A percentile compares a stretch with the other conserved stretches of the same genome.
Evolutionary conservation across 2,329 filamentous ascomycete species (phyloP).

Genomic region (Purpureocillium takamizusanense): DNA sequence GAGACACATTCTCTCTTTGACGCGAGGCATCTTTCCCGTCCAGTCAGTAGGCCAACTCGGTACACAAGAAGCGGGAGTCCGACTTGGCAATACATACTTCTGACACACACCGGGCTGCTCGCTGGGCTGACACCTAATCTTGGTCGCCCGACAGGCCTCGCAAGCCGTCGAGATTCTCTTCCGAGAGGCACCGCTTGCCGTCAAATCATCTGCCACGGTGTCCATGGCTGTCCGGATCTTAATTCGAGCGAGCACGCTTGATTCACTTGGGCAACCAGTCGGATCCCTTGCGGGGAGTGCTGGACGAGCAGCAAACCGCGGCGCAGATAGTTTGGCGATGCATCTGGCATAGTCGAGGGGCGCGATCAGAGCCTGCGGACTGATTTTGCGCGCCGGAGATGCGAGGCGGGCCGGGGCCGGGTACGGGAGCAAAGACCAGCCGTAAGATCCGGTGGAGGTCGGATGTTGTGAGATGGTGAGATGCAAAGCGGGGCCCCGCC

Average conservation of each 20-base stretch:
- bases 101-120: conserved; percentile 39
- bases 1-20: conserved; percentile 46
- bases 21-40: conserved; percentile 33
- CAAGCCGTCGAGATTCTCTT: conserved; percentile 34
- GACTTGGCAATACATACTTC: conserved; percentile 27
- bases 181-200: conserved; percentile 5
- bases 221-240: conserved; percentile 9
- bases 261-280: too few relatives aligned
- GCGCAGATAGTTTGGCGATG: background rate
- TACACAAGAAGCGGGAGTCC: background rate
- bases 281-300: too few relatives aligned
- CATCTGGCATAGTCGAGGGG: background rate
- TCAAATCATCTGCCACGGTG: background rate
- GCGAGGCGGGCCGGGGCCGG: background rate
- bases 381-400: background rate
- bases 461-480: background rate
- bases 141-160: conserved; percentile 44
- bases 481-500: background rate
- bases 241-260: too few relatives aligned
- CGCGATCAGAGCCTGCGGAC: background rate
- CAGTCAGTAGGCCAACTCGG: background rate
- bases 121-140: conserved; percentile 42
- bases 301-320: too few relatives aligned
- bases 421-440: background rate
- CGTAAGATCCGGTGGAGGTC: conserved; percentile 1